phyloP scores from a whole-genome alignment of 2,329 filamentous ascomycete species.

The Exophiala calicioides region DNA sequence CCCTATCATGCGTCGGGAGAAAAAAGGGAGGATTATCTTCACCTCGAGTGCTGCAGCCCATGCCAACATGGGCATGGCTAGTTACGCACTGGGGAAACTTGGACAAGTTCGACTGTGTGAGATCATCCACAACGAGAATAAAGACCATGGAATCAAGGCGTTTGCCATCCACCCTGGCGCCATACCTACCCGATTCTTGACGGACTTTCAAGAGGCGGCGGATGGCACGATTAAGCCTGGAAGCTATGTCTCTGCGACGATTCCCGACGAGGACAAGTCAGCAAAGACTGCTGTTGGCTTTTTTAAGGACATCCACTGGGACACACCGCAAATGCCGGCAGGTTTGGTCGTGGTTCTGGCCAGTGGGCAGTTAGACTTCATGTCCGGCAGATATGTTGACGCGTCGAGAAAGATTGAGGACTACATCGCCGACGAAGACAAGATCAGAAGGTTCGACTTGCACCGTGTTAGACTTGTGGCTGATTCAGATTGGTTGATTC shows the following conservation, averaged over 20 bases:
- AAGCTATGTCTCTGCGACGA: slow-evolving; percentile 21
- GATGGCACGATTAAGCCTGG: slow-evolving; percentile 20
- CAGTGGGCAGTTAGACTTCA: slow-evolving; percentile 23
- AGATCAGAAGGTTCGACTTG: slow-evolving; percentile 19
- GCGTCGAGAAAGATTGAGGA: slow-evolving; percentile 18
- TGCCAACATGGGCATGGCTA: slow-evolving; percentile 22
- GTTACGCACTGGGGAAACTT: slow-evolving; percentile 26
- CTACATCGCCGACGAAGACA: slow-evolving; percentile 20
- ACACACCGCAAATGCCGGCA: slow-evolving; percentile 27
- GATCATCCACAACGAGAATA: slow-evolving; percentile 28
- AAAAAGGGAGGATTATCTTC: slow-evolving; percentile 25
- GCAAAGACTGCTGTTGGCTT: slow-evolving; percentile 23
- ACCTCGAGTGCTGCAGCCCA: slow-evolving; percentile 27
- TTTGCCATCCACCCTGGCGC: slow-evolving; percentile 28
- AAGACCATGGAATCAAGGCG: slow-evolving; percentile 22
- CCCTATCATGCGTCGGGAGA: slow-evolving; percentile 25
- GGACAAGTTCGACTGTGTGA: slow-evolving; percentile 26
- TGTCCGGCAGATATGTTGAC: slow-evolving; percentile 25
- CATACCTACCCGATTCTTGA: slow-evolving; percentile 27
- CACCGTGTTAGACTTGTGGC: slow-evolving; percentile 23
- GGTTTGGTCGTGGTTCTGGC: slow-evolving; percentile 22
- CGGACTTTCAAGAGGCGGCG: slow-evolving; percentile 26
- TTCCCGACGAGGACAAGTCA: slow-evolving; percentile 21
- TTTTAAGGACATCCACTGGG: slow-evolving; percentile 20
- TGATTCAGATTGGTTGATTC: slow-evolving; percentile 20